phyloP scores from a whole-genome alignment of 2,329 filamentous ascomycete species.

The Gaeumannomyces tritici region DNA sequence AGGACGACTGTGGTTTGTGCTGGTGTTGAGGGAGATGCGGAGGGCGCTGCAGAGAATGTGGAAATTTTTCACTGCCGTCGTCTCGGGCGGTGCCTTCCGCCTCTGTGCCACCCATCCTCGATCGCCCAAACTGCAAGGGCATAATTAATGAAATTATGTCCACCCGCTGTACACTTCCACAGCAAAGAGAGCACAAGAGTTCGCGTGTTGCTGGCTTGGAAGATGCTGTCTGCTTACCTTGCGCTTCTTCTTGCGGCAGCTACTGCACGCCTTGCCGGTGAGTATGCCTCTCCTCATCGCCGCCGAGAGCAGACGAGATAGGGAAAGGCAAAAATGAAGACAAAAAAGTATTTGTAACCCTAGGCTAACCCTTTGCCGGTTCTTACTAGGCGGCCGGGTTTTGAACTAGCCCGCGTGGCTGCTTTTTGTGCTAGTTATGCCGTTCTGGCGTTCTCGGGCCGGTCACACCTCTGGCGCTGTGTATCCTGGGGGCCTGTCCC shows the following conservation, averaged over 20 bases:
- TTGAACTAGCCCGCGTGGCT: background rate
- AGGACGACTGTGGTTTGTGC: too few species aligned
- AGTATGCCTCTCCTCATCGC: background rate
- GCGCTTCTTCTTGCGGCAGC: constrained; percentile 2
- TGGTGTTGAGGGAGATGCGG: too few species aligned
- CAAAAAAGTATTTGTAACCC: background rate
- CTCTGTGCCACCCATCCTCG: background rate
- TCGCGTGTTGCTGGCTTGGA: too few species aligned
- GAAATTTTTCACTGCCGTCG: background rate
- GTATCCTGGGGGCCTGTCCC: too few species aligned
- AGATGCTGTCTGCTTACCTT: background rate
- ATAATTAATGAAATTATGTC: background rate
- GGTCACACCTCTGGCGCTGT: background rate
- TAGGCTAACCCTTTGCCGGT: background rate
- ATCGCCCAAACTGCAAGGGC: background rate
- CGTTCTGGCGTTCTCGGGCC: too few species aligned
- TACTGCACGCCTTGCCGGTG: background rate
- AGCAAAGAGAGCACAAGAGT: background rate
- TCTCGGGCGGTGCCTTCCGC: background rate
- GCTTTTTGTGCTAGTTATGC: background rate
- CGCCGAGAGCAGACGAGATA: background rate
- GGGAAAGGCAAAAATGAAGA: background rate
- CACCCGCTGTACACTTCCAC: too few species aligned
- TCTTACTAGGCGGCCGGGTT: background rate
- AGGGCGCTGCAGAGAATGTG: background rate